phyloP scores from a whole-genome alignment of 2,329 filamentous ascomycete genomes.

The Paracoccidioides brasiliensis region DNA sequence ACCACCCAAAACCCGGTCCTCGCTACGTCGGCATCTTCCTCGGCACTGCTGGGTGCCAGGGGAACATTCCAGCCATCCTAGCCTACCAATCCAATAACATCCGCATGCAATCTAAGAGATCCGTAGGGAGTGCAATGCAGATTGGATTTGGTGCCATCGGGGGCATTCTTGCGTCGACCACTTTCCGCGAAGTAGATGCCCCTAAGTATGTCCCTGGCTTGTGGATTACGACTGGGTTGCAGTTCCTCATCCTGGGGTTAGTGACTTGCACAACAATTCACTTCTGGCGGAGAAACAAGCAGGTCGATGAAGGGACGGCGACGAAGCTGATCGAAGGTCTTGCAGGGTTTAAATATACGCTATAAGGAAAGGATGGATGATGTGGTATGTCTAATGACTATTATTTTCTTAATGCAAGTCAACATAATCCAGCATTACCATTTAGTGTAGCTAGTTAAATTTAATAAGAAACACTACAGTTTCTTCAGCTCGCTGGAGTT shows the following conservation, averaged over 20 bases:
- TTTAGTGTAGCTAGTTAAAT: too few relatives aligned
- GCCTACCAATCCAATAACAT: slow-evolving; percentile 73
- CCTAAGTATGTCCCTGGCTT: slow-evolving; percentile 7
- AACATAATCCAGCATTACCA: too few relatives aligned
- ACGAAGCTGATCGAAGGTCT: slow-evolving; percentile 4
- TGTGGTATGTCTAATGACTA: background rate
- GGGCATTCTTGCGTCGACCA: slow-evolving; percentile 55
- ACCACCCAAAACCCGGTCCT: slow-evolving; percentile 39
- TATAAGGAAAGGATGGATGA: background rate
- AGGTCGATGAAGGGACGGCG: background rate
- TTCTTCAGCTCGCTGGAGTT: too few relatives aligned
- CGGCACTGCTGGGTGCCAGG: slow-evolving; percentile 55
- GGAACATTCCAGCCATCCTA: slow-evolving; percentile 57
- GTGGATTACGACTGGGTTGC: background rate
- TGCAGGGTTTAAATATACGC: slow-evolving; percentile 1
- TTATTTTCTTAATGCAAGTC: background rate
- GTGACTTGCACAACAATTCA: background rate
- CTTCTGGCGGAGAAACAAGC: slow-evolving; percentile 3
- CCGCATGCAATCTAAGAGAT: slow-evolving; percentile 61
- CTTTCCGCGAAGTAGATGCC: slow-evolving; percentile 40
- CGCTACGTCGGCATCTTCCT: slow-evolving; percentile 61
- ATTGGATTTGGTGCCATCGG: slow-evolving; percentile 61
- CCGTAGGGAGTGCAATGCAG: slow-evolving; percentile 57
- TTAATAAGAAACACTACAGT: too few relatives aligned
- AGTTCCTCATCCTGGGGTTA: background rate